Percentiles rank a stretch among this genome's conserved stretches.
Evolutionary conservation across 352 stramenopile genomes (phyloP).

Genomic region (Phytophthora tubulina): DNA sequence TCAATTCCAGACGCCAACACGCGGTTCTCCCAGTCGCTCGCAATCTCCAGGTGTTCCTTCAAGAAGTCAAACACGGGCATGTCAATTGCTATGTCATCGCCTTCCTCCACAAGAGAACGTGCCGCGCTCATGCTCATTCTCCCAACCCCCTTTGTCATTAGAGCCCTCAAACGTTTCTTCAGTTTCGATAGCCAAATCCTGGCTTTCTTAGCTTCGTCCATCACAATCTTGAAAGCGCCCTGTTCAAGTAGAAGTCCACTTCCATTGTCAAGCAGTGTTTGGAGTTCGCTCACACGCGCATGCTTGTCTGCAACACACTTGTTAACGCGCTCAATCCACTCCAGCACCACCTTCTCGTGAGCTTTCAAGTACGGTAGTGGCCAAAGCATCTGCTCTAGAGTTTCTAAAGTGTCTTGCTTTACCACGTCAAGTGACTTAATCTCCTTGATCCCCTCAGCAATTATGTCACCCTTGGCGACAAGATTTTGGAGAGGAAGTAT

Average conservation of each 20-base stretch:
- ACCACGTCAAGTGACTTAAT: slow-evolving; percentile 35
- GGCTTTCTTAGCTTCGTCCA: slow-evolving; percentile 84
- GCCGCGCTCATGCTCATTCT: slow-evolving; percentile 72
- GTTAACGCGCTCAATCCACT: slow-evolving; percentile 67
- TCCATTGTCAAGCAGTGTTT: slow-evolving; percentile 65
- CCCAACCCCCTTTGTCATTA: slow-evolving; percentile 76
- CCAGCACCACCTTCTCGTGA: slow-evolving; percentile 71
- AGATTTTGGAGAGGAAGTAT: slow-evolving; percentile 70
- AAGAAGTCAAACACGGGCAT: slow-evolving; percentile 79
- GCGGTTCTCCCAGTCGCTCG: slow-evolving; percentile 82
- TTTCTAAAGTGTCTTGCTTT: slow-evolving; percentile 45
- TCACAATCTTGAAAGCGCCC: slow-evolving; percentile 79
- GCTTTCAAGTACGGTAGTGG: slow-evolving; percentile 73
- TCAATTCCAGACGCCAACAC: slow-evolving; percentile 84
- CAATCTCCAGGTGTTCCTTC: slow-evolving; percentile 84
- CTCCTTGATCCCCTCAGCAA: slow-evolving; percentile 46
- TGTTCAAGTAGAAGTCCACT: slow-evolving; percentile 72
- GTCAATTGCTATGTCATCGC: slow-evolving; percentile 80
- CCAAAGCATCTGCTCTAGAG: slow-evolving; percentile 72
- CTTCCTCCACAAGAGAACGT: slow-evolving; percentile 82
- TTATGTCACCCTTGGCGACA: slow-evolving; percentile 55
- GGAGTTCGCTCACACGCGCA: slow-evolving; percentile 61
- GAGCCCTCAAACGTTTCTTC: slow-evolving; percentile 80
- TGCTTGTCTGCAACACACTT: slow-evolving; percentile 75
- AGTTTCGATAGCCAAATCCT: slow-evolving; percentile 87